Conservation (phyloP, 2,329 filamentous ascomycete species). For the Arthrocladium fulminans region DNA sequence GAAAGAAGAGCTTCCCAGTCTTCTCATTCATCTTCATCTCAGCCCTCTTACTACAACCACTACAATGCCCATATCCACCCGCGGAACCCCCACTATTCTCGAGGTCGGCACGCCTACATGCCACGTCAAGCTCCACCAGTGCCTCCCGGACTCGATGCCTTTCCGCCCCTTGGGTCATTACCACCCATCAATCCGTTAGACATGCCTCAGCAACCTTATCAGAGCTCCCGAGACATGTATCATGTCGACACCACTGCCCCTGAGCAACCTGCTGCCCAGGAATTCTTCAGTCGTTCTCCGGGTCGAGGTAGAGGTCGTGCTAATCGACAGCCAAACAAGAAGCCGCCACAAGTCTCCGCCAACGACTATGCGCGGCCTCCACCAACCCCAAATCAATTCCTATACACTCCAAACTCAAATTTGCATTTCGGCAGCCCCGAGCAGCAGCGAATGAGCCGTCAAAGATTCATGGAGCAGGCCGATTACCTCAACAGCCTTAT, state of each 20-base stretch:
- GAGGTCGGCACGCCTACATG: background rate
- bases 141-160: constrained; percentile 6
- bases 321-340: background rate
- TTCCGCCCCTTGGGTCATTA: constrained; percentile 4
- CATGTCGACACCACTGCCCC: background rate
- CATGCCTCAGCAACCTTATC: background rate
- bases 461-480: constrained; percentile 18
- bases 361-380: constrained; percentile 11
- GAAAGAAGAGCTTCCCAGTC: background rate
- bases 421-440: constrained; percentile 10
- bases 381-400: constrained; percentile 2
- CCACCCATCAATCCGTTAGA: background rate
- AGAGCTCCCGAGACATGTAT: background rate
- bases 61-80: constrained; percentile 9
- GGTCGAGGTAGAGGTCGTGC: constrained; percentile 6
- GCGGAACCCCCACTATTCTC: constrained; percentile 23
- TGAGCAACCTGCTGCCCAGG: constrained; percentile 4
- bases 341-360: background rate
- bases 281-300: constrained; percentile 5
- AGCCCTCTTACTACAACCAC: background rate
- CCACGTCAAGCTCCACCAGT: background rate
- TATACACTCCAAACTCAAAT: constrained; percentile 14
- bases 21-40: constrained; percentile 1
- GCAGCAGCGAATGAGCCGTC: constrained; percentile 12
- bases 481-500: constrained; percentile 19